Percentiles rank a stretch among this genome's conserved stretches.
These are phyloP conservation scores for Botryosphaeria agaves DNA, from an alignment of 2,329 filamentous ascomycete genomes.

Conservation along the genomic window DNA sequence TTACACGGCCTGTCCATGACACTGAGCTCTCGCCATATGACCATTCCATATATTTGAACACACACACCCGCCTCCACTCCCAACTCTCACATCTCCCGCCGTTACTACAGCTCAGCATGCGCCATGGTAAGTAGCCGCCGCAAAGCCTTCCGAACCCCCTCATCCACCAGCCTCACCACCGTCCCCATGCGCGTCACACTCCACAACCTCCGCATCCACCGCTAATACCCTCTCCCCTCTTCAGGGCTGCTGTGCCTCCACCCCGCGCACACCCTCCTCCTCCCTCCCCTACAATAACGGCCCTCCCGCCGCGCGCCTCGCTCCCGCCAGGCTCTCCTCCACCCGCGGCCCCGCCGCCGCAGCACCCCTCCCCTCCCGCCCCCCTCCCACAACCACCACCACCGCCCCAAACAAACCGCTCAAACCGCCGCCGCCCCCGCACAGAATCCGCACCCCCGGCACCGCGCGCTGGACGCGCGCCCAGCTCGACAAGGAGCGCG, in stretches of 20 bases:
- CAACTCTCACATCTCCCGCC: too few species aligned
- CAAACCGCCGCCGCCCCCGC: not conserved
- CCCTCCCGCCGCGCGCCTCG: conserved; percentile 1
- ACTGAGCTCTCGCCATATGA: too few species aligned
- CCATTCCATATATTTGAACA: too few species aligned
- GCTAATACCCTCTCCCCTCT: not conserved
- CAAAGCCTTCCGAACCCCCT: too few species aligned
- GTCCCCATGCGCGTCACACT: too few species aligned
- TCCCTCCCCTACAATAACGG: conserved; percentile 2
- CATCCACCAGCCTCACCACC: too few species aligned
- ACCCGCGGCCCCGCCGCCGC: conserved; percentile 3
- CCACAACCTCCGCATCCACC: too few species aligned
- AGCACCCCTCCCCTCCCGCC: conserved; percentile 1
- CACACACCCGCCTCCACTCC: too few species aligned
- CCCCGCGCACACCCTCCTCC: not conserved
- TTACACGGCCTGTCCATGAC: too few species aligned
- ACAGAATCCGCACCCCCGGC: not conserved
- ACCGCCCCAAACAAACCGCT: conserved; percentile 5
- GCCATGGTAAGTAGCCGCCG: too few species aligned
- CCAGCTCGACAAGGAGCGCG: conserved; percentile 52
- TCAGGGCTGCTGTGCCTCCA: conserved; percentile 1
- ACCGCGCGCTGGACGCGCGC: conserved; percentile 50
- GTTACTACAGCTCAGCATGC: too few species aligned
- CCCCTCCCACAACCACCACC: conserved; percentile 1
- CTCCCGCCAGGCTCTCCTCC: conserved; percentile 1